These are phyloP conservation scores for Apostasia ramifera DNA, from an alignment of 106 monocot species.

Conservation along the genomic window DNA sequence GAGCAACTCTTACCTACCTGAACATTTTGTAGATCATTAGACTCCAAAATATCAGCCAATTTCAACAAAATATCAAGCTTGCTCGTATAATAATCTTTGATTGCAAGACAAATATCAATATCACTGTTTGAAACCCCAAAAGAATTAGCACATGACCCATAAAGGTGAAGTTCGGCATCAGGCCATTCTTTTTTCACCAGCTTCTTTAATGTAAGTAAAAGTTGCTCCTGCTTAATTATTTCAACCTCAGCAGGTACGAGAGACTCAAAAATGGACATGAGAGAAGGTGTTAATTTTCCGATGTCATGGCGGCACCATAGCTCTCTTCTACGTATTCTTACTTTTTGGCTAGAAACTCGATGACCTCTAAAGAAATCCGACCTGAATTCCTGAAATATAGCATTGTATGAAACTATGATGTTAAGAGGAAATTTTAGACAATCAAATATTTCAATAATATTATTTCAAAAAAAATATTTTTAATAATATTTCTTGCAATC, in stretches of 20 bases:
- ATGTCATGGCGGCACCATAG: constrained; percentile 58
- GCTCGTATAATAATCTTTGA: constrained; percentile 45
- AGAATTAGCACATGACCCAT: constrained; percentile 97
- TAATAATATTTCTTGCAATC: too few relatives aligned
- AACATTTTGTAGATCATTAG: constrained; percentile 76
- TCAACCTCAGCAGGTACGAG: constrained; percentile 79
- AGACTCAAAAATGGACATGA: constrained; percentile 71
- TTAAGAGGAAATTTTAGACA: too few relatives aligned
- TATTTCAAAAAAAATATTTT: too few relatives aligned
- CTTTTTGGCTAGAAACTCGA: constrained; percentile 56
- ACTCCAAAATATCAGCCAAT: constrained; percentile 76
- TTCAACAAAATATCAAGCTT: constrained; percentile 83
- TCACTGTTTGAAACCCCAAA: constrained; percentile 95
- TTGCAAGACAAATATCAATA: constrained; percentile 89
- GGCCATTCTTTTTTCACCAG: constrained; percentile 86
- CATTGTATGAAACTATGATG: too few relatives aligned
- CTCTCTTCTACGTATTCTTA: constrained; percentile 55
- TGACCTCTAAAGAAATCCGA: constrained; percentile 76
- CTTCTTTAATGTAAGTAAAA: constrained; percentile 41
- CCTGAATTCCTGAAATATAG: constrained; percentile 51
- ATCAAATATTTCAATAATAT: too few relatives aligned
- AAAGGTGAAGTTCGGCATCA: constrained; percentile 60
- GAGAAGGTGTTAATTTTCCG: constrained; percentile 33
- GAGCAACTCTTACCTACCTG: constrained; percentile 40
- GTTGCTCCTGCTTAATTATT: constrained; percentile 62